Base-by-base conservation (phyloP, 1,284 basidiomycete species). In the Cryptococcus sp. region DNA sequence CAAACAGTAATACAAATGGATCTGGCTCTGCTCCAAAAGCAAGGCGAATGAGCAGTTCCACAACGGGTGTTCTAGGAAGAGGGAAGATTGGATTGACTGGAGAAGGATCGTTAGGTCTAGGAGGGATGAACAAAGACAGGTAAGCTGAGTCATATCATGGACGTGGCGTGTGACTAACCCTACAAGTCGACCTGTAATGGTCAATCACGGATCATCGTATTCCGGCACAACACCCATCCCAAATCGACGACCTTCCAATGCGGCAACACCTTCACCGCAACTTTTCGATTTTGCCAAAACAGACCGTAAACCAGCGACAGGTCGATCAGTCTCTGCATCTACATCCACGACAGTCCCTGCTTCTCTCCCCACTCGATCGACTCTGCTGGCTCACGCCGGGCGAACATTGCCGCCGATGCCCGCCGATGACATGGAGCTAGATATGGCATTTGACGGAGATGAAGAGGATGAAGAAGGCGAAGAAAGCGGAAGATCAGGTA, bases 241-340 rank as follows among this genome's bases (percentile, higher is more conserved):
- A 15, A 61, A 60, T 46, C 69, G 71, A 33, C 60, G 68, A 33
- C 60, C 67, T 5, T 66, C 64, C 14, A 60, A 60, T 30, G 57
- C 58, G n/a, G 57, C 62, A 8, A 64, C 67, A 3, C 65, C 66
- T 41, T 54, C 64, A 3, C 72, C 72, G 6, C 67, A 71, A 51
- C 57, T 75, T 4, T 75, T 71, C 55, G 73, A 75, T 58, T 75
- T 75, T 57, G 63, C 71, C 41, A 73, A 71, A 61, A 73, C 70
- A 23, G 73, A 73, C 57, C 61, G 71, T 15, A 62, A 66, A 11
- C 63, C 67, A 5, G 57, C 63, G 4, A 34, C 33, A 35, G 42
- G 53, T 33, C 50, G 62, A 15, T 52, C 61, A 2, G 46, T 51
- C 4, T 54, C 62, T 5, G 33, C 53, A 2, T 38, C 55, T 5